phyloP scores from a whole-genome alignment of 1,139 yeast species.

The Geotrichum candidum region DNA sequence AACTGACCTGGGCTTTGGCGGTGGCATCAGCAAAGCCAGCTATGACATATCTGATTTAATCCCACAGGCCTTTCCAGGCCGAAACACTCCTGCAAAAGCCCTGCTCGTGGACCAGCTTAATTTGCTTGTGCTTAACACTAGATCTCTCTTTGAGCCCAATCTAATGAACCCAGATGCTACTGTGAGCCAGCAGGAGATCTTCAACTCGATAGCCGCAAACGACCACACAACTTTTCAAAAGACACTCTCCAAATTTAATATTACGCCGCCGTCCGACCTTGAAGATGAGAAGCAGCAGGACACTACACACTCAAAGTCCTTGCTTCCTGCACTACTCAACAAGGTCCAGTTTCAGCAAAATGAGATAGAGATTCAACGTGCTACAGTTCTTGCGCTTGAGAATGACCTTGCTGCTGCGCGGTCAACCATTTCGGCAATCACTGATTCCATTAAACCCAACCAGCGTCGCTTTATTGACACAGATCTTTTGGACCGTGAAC shows the following conservation, averaged over 20 bases:
- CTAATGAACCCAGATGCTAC: neutral
- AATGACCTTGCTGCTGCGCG: constrained; percentile 36
- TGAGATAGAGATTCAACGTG: constrained; percentile 35
- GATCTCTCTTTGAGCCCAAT: constrained; percentile 13
- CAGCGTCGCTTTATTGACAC: constrained; percentile 32
- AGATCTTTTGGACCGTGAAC: constrained; percentile 36
- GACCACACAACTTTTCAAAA: constrained; percentile 5
- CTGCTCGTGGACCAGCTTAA: constrained; percentile 21
- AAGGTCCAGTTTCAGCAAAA: constrained; percentile 37
- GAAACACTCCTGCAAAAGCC: constrained; percentile 24
- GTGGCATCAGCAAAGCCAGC: neutral
- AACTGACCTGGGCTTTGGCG: constrained; percentile 4
- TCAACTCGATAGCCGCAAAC: neutral
- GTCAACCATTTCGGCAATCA: constrained; percentile 34
- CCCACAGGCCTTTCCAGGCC: constrained; percentile 21
- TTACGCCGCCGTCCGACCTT: neutral
- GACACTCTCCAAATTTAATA: constrained; percentile 3
- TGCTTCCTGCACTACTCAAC: constrained; percentile 25
- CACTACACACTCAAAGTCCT: constrained; percentile 8
- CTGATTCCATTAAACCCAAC: constrained; percentile 35
- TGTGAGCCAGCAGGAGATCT: neutral
- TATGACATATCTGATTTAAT: constrained; percentile 8
- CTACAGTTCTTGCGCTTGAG: constrained; percentile 37
- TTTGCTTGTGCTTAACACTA: constrained; percentile 14
- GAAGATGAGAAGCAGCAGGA: neutral